Conservation (phyloP, 768 basidiomycete genomes). For the Coprinopsis strossmayeri region DNA sequence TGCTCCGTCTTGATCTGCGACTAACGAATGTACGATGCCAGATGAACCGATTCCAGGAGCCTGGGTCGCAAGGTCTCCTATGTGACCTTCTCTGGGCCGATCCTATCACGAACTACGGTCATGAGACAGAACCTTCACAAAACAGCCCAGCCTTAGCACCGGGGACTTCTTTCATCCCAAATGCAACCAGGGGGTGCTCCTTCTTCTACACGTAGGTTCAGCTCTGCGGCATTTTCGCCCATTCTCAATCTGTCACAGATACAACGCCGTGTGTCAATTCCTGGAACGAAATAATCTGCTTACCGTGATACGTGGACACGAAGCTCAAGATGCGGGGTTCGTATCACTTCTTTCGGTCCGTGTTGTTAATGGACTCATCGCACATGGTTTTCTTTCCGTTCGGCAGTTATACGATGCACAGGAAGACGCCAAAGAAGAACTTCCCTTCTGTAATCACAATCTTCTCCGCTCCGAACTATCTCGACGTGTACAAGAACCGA, state of each 20-base stretch:
- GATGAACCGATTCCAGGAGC: constrained; percentile 92
- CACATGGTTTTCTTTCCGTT: neutral
- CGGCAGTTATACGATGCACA: constrained; percentile 82
- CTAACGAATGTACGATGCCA: constrained; percentile 21
- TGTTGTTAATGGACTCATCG: neutral
- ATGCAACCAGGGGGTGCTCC: constrained; percentile 84
- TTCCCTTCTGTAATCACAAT: constrained; percentile 98
- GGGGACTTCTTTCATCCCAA: constrained; percentile 68
- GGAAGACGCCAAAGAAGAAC: constrained; percentile 89
- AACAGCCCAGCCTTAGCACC: constrained; percentile 48
- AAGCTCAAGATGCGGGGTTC: constrained; percentile 94
- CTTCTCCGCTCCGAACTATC: constrained; percentile 95
- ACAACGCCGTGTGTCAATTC: constrained; percentile 88
- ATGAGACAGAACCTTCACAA: constrained; percentile 54
- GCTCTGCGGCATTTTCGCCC: neutral
- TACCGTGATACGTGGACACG: constrained; percentile 94
- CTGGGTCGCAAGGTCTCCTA: constrained; percentile 83
- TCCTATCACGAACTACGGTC: constrained; percentile 83
- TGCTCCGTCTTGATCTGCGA: neutral
- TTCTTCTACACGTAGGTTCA: constrained; percentile 82
- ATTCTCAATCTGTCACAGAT: constrained; percentile 27
- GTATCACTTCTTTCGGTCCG: constrained; percentile 15
- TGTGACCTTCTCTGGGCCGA: constrained; percentile 98
- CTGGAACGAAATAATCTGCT: constrained; percentile 86
- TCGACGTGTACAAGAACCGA: constrained; percentile 95